These are phyloP conservation scores for Oryza meyeriana DNA, from an alignment of 176 grass and related monocot species.

Conservation along the genomic window DNA sequence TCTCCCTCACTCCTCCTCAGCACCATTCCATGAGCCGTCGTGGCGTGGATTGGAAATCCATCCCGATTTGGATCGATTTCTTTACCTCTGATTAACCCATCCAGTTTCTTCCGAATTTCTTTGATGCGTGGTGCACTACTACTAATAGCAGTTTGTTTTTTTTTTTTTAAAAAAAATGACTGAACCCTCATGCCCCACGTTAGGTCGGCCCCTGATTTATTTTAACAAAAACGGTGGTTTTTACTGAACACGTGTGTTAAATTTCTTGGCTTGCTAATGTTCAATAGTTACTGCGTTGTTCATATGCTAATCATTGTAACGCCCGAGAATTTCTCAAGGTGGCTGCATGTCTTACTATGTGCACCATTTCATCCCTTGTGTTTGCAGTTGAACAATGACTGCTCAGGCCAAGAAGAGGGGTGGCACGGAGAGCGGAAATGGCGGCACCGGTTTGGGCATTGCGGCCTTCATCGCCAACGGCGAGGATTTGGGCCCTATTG, in stretches of 20 bases:
- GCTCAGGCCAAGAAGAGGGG: slow-evolving; percentile 62
- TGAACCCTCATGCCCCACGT: not conserved
- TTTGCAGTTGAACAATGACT: slow-evolving; percentile 53
- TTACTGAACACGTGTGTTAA: not conserved
- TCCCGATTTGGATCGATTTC: no score
- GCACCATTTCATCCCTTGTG: not conserved
- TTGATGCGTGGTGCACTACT: no score
- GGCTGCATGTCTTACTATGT: not conserved
- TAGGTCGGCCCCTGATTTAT: not conserved
- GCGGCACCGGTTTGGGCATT: slow-evolving; percentile 32
- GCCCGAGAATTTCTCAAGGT: not conserved
- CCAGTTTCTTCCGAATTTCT: no score
- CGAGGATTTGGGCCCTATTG: slow-evolving; percentile 63
- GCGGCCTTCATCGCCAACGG: slow-evolving; percentile 55
- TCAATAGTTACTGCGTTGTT: not conserved
- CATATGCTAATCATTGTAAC: not conserved
- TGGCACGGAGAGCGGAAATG: slow-evolving; percentile 60
- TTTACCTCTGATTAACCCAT: no score
- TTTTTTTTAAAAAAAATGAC: not conserved
- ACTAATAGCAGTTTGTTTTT: no score
- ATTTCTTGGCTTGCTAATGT: not conserved
- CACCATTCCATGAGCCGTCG: not conserved
- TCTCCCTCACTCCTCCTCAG: not conserved
- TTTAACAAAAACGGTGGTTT: not conserved
- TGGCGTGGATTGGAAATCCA: not conserved